phyloP scores from a whole-genome alignment of 1,284 basidiomycete genomes.

The Peniophora sp. region DNA sequence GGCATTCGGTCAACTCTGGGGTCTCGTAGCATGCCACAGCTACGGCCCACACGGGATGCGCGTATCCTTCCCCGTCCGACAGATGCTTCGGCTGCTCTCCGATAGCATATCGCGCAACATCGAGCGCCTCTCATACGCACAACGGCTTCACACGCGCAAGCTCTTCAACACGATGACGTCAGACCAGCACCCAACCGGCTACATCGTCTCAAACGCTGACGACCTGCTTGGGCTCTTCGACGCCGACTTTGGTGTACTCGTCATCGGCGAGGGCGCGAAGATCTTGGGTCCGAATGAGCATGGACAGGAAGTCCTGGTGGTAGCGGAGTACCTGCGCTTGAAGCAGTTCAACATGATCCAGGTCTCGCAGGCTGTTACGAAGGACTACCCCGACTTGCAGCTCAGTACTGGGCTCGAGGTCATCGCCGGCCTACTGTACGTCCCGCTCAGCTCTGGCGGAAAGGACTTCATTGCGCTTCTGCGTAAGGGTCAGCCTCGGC shows the following conservation, averaged over 20 bases:
- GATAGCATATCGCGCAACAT: constrained; percentile 83
- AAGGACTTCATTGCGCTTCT: constrained; percentile 81
- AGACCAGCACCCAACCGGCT: constrained; percentile 70
- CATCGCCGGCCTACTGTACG: constrained; percentile 74
- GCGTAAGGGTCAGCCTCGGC: constrained; percentile 66
- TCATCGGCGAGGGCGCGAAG: constrained; percentile 83
- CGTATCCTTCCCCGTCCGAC: constrained; percentile 78
- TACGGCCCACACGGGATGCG: constrained; percentile 77
- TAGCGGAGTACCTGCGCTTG: constrained; percentile 79
- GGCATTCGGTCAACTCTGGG: constrained; percentile 81
- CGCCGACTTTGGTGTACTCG: constrained; percentile 78
- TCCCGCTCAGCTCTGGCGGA: constrained; percentile 67
- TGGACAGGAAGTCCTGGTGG: constrained; percentile 80
- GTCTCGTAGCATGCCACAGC: constrained; percentile 78
- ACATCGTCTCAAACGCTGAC: constrained; percentile 83
- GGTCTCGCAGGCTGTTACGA: constrained; percentile 61
- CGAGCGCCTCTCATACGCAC: constrained; percentile 76
- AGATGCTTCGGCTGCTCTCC: constrained; percentile 75
- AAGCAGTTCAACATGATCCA: constrained; percentile 66
- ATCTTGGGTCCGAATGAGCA: constrained; percentile 75
- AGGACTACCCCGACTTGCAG: constrained; percentile 73
- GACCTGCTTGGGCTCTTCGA: constrained; percentile 79
- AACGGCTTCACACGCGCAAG: constrained; percentile 72
- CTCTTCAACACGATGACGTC: constrained; percentile 76
- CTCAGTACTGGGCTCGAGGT: constrained; percentile 63